Evolutionary conservation across 129 eudicot species (phyloP).

Genomic region (Chrysanthemum lavandulifolium): DNA sequence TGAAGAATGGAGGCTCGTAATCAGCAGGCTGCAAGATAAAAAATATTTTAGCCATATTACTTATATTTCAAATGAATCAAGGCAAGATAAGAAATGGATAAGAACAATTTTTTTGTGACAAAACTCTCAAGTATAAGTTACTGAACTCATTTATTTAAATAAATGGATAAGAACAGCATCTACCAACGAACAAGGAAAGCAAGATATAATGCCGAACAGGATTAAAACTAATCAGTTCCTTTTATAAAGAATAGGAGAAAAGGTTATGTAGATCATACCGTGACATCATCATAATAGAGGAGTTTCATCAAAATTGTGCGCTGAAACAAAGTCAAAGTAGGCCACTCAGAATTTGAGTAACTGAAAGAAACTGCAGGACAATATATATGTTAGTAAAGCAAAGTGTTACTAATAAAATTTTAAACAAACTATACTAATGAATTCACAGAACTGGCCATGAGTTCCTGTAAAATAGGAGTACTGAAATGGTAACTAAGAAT

Average conservation of each 20-base stretch:
- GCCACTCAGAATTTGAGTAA: conserved; percentile 62
- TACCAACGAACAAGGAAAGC: conserved; percentile 9
- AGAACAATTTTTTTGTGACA: background rate
- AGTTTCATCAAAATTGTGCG: conserved; percentile 98
- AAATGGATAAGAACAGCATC: background rate
- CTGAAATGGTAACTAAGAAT: conserved; percentile 1
- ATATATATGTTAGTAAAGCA: conserved; percentile 23
- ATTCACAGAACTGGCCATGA: conserved; percentile 2
- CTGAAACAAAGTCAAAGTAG: conserved; percentile 47
- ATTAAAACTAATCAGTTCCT: background rate
- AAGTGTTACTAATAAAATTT: conserved; percentile 13
- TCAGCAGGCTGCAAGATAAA: conserved; percentile 74
- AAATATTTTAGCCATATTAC: background rate
- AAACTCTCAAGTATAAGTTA: no score
- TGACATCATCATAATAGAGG: conserved; percentile 73
- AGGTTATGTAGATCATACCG: conserved; percentile 55
- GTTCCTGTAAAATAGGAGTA: conserved; percentile 2
- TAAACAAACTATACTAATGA: background rate
- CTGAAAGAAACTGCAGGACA: conserved; percentile 89
- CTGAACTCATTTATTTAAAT: no score
- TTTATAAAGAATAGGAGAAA: conserved; percentile 21
- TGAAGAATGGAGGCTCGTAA: conserved; percentile 97
- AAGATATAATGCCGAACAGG: background rate
- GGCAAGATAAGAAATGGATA: background rate
- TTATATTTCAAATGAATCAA: conserved; percentile 14